Conservation (phyloP, 352 stramenopile species). For the Phytophthora melonis region DNA sequence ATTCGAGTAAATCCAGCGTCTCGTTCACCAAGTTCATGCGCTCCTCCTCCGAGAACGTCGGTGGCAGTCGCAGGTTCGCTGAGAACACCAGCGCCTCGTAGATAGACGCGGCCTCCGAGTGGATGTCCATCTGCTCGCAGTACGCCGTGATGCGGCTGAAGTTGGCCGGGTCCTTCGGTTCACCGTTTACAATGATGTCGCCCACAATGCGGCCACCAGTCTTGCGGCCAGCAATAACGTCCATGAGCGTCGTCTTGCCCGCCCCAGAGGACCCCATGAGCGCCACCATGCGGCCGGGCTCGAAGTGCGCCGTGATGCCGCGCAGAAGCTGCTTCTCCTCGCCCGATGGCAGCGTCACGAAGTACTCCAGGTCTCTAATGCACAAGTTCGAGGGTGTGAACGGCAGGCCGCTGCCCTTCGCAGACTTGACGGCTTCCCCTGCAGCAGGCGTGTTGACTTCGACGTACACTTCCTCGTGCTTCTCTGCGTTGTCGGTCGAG, state of each 20-base stretch:
- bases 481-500: constrained; percentile 26
- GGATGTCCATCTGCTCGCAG: constrained; percentile 93
- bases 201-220: constrained; percentile 79
- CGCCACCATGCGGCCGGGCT: constrained; percentile 54
- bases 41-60: constrained; percentile 44
- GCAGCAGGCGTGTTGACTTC: constrained; percentile 43
- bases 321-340: constrained; percentile 57
- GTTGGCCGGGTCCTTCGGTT: constrained; percentile 68
- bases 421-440: constrained; percentile 6
- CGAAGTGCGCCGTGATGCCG: constrained; percentile 44
- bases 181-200: constrained; percentile 93
- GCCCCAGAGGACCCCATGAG: constrained; percentile 72
- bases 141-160: constrained; percentile 93
- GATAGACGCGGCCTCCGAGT: constrained; percentile 85
- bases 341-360: constrained; percentile 58
- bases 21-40: constrained; percentile 57
- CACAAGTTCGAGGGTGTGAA: constrained; percentile 55
- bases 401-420: constrained; percentile 38
- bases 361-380: constrained; percentile 60
- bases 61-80: constrained; percentile 83
- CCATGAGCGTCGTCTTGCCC: constrained; percentile 60
- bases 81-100: constrained; percentile 93
- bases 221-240: constrained; percentile 81
- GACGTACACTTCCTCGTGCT: constrained; percentile 44
- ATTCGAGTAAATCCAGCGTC: constrained; percentile 64